Evolutionary conservation across 2,329 filamentous ascomycete species (phyloP).

Genomic region (Alternaria rosae): DNA sequence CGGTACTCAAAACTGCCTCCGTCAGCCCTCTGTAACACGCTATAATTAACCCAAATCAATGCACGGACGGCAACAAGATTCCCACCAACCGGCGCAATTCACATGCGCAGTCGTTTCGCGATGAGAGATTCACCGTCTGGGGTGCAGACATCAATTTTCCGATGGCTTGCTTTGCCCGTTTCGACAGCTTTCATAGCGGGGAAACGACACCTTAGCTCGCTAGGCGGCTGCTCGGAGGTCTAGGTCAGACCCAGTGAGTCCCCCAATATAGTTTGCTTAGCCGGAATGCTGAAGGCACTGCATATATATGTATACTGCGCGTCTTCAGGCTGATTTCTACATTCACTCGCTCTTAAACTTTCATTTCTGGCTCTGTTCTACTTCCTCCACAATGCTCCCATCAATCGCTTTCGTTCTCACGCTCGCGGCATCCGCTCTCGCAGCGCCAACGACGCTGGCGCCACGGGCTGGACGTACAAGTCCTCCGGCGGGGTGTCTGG

Average conservation of each 20-base stretch:
- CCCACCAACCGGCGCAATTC: conserved; percentile 19
- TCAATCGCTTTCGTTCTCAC: conserved; percentile 29
- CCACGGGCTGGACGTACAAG: conserved; percentile 50
- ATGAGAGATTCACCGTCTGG: conserved; percentile 7
- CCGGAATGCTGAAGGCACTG: background rate
- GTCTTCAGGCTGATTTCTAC: background rate
- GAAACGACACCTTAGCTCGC: background rate
- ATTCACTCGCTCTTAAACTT: background rate
- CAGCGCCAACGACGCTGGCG: conserved; percentile 28
- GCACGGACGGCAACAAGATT: background rate
- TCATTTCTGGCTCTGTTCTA: background rate
- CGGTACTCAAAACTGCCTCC: conserved; percentile 20
- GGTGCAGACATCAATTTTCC: conserved; percentile 16
- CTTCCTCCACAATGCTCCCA: conserved; percentile 22
- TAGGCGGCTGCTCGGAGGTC: background rate
- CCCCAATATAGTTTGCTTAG: background rate
- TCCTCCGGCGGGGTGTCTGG: conserved; percentile 60
- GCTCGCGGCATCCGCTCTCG: conserved; percentile 27
- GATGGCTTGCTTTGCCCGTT: conserved; percentile 5
- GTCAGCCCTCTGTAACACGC: conserved; percentile 25
- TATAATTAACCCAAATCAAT: conserved; percentile 12
- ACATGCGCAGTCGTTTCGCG: background rate
- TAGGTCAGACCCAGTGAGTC: background rate
- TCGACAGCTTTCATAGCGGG: background rate
- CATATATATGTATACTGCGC: background rate